Evolutionary conservation across 768 basidiomycete species (phyloP).

Genomic region (Lactifluus hygrophoroides): DNA sequence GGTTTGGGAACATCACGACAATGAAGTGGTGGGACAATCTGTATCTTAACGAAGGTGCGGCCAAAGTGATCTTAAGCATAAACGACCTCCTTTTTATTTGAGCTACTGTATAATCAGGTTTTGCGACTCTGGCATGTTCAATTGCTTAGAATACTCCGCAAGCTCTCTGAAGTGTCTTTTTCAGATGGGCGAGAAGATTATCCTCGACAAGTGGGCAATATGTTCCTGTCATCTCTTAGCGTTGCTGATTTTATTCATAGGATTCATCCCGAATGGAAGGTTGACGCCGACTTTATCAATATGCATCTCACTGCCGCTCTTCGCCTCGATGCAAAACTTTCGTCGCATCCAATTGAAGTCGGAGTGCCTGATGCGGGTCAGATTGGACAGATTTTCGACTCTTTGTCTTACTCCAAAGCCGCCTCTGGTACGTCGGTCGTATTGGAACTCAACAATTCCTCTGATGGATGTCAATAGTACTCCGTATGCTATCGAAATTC

Average conservation of each 20-base stretch:
- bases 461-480: slow-evolving; percentile 37
- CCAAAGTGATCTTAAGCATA: not conserved
- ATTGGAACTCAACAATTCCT: not conserved
- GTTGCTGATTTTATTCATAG: slow-evolving; percentile 28
- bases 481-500: slow-evolving; percentile 85
- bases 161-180: slow-evolving; percentile 5
- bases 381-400: slow-evolving; percentile 77
- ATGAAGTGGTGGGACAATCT: slow-evolving; percentile 92
- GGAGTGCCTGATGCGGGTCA: slow-evolving; percentile 80
- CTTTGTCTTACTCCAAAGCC: slow-evolving; percentile 79
- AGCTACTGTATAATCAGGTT: slow-evolving; percentile 69
- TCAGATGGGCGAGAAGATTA: slow-evolving; percentile 44
- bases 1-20: slow-evolving; percentile 91
- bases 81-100: slow-evolving; percentile 3
- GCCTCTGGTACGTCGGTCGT: slow-evolving; percentile 46
- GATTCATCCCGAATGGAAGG: slow-evolving; percentile 81
- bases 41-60: slow-evolving; percentile 81
- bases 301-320: slow-evolving; percentile 70
- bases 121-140: slow-evolving; percentile 57
- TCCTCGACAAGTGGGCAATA: slow-evolving; percentile 2
- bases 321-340: slow-evolving; percentile 71
- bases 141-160: slow-evolving; percentile 14
- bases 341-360: slow-evolving; percentile 91
- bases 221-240: not conserved
- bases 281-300: slow-evolving; percentile 75